Evolutionary conservation across 164 flowering plant species (phyloP), one percentile per base, ranked within the genome.

Genomic region (Tetracentron sinense): DNA sequence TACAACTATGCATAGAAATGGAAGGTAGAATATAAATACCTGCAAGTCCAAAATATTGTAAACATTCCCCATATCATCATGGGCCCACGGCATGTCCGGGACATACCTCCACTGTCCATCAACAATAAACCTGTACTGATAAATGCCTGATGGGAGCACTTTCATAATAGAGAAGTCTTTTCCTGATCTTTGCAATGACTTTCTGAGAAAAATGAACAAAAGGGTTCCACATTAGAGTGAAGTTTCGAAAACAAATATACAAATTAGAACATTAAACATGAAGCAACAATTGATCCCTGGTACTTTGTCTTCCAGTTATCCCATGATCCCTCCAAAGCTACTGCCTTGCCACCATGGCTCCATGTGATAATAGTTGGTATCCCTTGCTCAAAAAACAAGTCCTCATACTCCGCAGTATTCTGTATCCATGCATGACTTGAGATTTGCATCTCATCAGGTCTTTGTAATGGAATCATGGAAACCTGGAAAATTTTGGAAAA

Each of bases 261-360:
- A 20, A 33, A 0, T 27, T 42, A 33, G 52, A 20, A 53, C 31
- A 23, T 29, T 17, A 28, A 60, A 47, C 30, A 61, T 38, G 16
- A 17, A 47, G 62, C 23, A 54, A 17, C n/a, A 30, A 27, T 15
- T 4, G 56, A 20, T 38, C 23, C 7, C 4, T 22, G 5, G 2
- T 75, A 92, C 98, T 81, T 89, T 69, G 83, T 67, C 58, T 70
- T 88, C 93, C 93, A 92, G 69, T 82, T 68, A 72, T 92, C 96
- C 98, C 98, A 92, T 55, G 98, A 90, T 56, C 98, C 98, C 69
- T 86, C 90, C 49, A 92, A 80, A 42, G 82, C 83, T 21, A 92
- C 96, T 46, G 81, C 77, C 63, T 77, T 84, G 62, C 93, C 98
- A 53, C 84, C 96, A 74, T 85, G 63, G 73, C 77, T 79, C 98